Percentiles rank a stretch among this genome's conserved stretches.
Conservation (phyloP, 192 early-diverging fungal species). For the Glomus cerebriforme region DNA sequence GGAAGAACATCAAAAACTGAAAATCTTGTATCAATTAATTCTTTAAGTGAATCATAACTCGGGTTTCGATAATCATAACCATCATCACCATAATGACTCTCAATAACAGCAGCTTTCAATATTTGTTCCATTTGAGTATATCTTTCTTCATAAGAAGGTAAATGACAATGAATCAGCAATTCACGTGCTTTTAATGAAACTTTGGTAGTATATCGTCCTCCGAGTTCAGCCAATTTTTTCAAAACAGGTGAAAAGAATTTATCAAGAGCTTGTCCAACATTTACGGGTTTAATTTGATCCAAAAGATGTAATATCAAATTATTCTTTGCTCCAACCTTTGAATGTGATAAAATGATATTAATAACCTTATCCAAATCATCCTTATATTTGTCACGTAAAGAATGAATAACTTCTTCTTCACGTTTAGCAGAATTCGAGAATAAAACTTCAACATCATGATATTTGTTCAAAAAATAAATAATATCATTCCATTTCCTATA, state of each 20-base stretch:
- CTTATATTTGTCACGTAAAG: slow-evolving; percentile 86
- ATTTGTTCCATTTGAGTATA: slow-evolving; percentile 82
- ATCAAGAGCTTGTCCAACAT: slow-evolving; percentile 64
- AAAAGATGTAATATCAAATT: slow-evolving; percentile 77
- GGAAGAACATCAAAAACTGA: slow-evolving; percentile 95
- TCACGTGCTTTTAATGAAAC: slow-evolving; percentile 95
- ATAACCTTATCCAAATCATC: slow-evolving; percentile 73
- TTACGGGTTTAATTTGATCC: slow-evolving; percentile 74
- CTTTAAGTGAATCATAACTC: slow-evolving; percentile 76
- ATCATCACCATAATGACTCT: slow-evolving; percentile 77
- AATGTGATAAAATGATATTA: slow-evolving; percentile 75
- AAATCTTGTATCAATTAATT: slow-evolving; percentile 90
- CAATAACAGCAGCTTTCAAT: slow-evolving; percentile 72
- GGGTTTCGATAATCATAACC: slow-evolving; percentile 69
- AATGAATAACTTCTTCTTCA: slow-evolving; percentile 84
- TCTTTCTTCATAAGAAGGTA: slow-evolving; percentile 91
- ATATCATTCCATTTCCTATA: slow-evolving; percentile 75
- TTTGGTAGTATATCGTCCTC: slow-evolving; percentile 75
- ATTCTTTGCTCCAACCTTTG: slow-evolving; percentile 79
- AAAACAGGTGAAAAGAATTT: slow-evolving; percentile 76
- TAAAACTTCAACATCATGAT: slow-evolving; percentile 81
- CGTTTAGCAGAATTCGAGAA: slow-evolving; percentile 69
- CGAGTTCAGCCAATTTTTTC: slow-evolving; percentile 77
- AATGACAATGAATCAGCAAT: slow-evolving; percentile 88
- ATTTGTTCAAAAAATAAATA: slow-evolving; percentile 77